phyloP scores from a whole-genome alignment of 768 basidiomycete species.

The Rhodosporidiobolus sp. region DNA sequence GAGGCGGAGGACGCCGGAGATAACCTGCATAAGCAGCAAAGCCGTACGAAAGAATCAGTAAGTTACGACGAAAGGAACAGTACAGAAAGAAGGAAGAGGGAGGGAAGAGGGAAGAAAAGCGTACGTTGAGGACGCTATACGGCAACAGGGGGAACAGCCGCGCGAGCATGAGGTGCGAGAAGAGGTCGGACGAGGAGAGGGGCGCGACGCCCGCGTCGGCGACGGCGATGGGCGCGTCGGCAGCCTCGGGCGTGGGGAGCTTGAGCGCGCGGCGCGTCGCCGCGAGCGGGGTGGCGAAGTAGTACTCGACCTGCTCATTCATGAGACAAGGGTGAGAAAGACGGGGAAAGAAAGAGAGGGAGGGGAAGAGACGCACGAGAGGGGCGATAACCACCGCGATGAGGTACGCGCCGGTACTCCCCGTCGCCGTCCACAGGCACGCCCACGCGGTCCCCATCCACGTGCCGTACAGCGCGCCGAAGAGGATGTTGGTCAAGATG shows the following conservation, averaged over 20 bases:
- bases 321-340: background rate
- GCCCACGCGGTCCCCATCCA: conserved; percentile 39
- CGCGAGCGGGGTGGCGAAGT: conserved; percentile 42
- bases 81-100: conserved; percentile 6
- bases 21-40: conserved; percentile 24
- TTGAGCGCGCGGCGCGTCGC: conserved; percentile 38
- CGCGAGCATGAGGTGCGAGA: conserved; percentile 44
- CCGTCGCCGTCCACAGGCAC: conserved; percentile 43
- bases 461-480: conserved; percentile 45
- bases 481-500: conserved; percentile 44
- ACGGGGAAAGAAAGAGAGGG: background rate
- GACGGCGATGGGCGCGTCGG: background rate
- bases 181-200: conserved; percentile 33
- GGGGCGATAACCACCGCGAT: conserved; percentile 43
- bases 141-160: conserved; percentile 46
- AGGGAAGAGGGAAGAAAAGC: conserved; percentile 12
- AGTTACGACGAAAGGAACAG: too few species aligned
- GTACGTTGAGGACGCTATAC: conserved; percentile 43
- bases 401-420: conserved; percentile 42
- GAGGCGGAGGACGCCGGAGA: conserved; percentile 43
- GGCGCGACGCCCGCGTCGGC: conserved; percentile 9
- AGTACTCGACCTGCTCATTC: conserved; percentile 35
- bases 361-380: conserved; percentile 32
- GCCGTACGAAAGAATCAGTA: too few species aligned
- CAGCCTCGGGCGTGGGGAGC: conserved; percentile 1